phyloP scores from a whole-genome alignment of 2,329 filamentous ascomycete genomes.

The Neophaeococcomyces aloes region DNA sequence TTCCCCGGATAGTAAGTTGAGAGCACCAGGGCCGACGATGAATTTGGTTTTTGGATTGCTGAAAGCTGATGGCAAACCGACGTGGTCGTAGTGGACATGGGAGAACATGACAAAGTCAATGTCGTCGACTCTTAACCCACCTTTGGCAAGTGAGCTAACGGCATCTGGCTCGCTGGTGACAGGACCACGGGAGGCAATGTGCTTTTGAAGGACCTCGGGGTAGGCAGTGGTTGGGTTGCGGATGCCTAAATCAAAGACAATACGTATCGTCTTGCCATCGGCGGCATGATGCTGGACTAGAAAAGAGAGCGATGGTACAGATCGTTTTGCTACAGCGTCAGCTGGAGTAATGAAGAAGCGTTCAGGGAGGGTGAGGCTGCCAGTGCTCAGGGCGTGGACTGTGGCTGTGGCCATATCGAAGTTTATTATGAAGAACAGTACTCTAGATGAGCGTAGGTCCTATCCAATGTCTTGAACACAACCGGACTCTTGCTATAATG shows the following conservation, averaged over 20 bases:
- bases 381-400: conserved; percentile 29
- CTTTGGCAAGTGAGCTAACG: conserved; percentile 26
- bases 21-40: conserved; percentile 27
- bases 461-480: no score
- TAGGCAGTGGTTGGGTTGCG: conserved; percentile 22
- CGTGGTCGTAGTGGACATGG: conserved; percentile 28
- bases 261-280: conserved; percentile 17
- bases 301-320: conserved; percentile 26
- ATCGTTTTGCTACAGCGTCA: conserved; percentile 17
- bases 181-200: conserved; percentile 22
- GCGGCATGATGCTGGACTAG: conserved; percentile 23
- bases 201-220: conserved; percentile 17
- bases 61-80: conserved; percentile 29
- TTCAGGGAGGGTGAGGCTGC: conserved; percentile 23
- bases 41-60: conserved; percentile 25
- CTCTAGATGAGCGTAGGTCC: no score
- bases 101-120: conserved; percentile 35
- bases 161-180: conserved; percentile 22
- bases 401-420: conserved; percentile 22
- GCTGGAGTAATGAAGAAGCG: conserved; percentile 23
- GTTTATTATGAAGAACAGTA: neutral
- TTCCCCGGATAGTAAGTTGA: conserved; percentile 18
- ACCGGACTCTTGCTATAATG: neutral
- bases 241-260: conserved; percentile 26
- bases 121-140: conserved; percentile 28